Evolutionary conservation across 768 basidiomycete species (phyloP), one percentile per base, ranked within the genome.

Genomic region (Suillus occidentalis): DNA sequence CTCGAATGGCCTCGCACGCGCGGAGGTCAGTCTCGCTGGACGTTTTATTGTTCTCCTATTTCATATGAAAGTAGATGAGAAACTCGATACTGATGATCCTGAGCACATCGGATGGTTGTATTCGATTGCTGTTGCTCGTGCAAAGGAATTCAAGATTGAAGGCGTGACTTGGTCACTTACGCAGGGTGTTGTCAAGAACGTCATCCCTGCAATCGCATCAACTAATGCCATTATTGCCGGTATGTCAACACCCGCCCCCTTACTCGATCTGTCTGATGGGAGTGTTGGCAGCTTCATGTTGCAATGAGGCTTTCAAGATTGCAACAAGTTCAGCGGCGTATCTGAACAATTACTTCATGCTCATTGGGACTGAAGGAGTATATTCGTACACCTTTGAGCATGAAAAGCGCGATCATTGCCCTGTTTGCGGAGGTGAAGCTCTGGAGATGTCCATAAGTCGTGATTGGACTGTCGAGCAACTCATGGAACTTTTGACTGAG

Each of bases 241-340:
- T 92, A 68, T 49, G 84, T 65, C 63, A 25, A 22, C 58, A 57
- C 2, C 28, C 10, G 43, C 12, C 18, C 16, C 18, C 16, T 18
- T 52, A 14, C 25, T 64, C 45, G 8, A 49, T 42, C 13, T 16
- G 36, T 42, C 31, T 42, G 25, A 59, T 52, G 67, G 9, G 74
- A 70, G 34, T 13, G 42, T 62, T 40, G 42, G 31, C 66, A 92
- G 97, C 97, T 45, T 92, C 96, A 2, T 99, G 97, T 79, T 99
- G 97, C 73, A 99, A 97, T 71, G 97, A 99, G 78, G 97, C 97
- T 18, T 97, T 99, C 83, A 99, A 99, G 79, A 94, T 99, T 65
- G 96, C 94, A 28, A 99, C 97, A 0, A 93, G 89, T 68, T 94
- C 93, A 28, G 97, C 96, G 0, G 94, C 95, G 6, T 97, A 89